phyloP scores from a whole-genome alignment of 768 basidiomycete genomes.

The Hygrophoropsis aurantiaca region DNA sequence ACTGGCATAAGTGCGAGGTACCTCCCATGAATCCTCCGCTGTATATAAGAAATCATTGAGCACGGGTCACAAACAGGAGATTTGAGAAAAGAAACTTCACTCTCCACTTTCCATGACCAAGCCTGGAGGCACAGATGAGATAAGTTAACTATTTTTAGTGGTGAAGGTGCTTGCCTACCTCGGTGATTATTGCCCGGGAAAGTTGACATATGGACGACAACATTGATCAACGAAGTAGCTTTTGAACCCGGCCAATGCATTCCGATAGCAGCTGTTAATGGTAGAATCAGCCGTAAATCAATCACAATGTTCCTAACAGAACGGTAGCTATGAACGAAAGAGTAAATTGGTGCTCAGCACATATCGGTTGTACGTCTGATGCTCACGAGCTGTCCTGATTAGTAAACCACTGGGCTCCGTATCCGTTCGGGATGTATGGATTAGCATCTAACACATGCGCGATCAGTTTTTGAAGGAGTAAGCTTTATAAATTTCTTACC shows the following conservation, averaged over 20 bases:
- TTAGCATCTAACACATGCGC: slow-evolving; percentile 48
- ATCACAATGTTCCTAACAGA: slow-evolving; percentile 70
- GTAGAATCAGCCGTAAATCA: slow-evolving; percentile 47
- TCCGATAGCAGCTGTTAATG: slow-evolving; percentile 50
- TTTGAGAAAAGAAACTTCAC: slow-evolving; percentile 3
- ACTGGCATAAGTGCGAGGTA: slow-evolving; percentile 28
- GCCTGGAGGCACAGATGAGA: slow-evolving; percentile 16
- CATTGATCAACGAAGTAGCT: slow-evolving; percentile 64
- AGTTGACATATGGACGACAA: slow-evolving; percentile 61
- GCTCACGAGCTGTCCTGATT: slow-evolving; percentile 64
- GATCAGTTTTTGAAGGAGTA: not conserved
- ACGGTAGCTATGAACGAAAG: slow-evolving; percentile 42
- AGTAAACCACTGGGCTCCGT: slow-evolving; percentile 48
- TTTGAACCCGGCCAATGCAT: slow-evolving; percentile 78
- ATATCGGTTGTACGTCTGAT: too few relatives aligned
- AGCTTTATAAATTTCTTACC: slow-evolving; percentile 9
- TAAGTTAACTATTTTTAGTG: not conserved
- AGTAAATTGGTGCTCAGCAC: not conserved
- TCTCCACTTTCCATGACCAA: slow-evolving; percentile 43
- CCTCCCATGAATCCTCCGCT: slow-evolving; percentile 42
- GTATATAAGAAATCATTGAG: not conserved
- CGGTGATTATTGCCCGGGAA: slow-evolving; percentile 57
- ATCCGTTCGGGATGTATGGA: slow-evolving; percentile 57
- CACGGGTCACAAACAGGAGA: too few relatives aligned
- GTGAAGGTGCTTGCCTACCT: slow-evolving; percentile 46